Evolutionary conservation across 2,329 filamentous ascomycete genomes (phyloP), one percentile per base, ranked within the genome.

Genomic region (Fonsecaea pugnacius): DNA sequence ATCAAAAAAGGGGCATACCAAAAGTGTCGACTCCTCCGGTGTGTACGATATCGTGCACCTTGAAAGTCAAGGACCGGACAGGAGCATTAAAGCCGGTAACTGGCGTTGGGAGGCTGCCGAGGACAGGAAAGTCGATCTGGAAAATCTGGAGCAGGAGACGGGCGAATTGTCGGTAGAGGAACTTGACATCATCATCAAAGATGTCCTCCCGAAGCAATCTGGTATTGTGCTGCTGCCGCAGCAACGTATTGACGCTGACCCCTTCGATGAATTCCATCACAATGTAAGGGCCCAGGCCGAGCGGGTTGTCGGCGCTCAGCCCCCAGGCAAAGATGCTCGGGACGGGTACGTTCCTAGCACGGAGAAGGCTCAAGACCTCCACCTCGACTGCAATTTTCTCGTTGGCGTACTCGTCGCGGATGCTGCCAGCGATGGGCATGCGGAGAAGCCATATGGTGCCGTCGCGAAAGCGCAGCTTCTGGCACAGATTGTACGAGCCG

Each of bases 301-400:
- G 55, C 33, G 55, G 55, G 35, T 58, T 58, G 27, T 35, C 24
- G n/a, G 36, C 55, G 40, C 35, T 58, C 55, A 58, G 33, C 3
- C 55, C 55, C 55, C 55, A 48, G 55, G 35, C 38, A 58, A 58
- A 43, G 24, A 58, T 46, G 7, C n/a, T 38, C 35, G 55, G 27
- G 27, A 30, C 27, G 55, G 55, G 55, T 35, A 58, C 35, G 3
- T 58, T 58, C 8, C 18, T 65, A 5, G 68, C 53, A 53, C 64
- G 69, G 58, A 75, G 70, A 46, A 76, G 66, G 58, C 55, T 65
- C 21, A 75, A 67, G 30, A 72, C 70, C 1, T 67, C 48, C 10
- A 75, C 73, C 54, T 75, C 74, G 67, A 75, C 72, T 30, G 72
- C 71, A 63, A 74, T 69, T 21, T 73, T 76, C 69, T 75, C 70